These are phyloP conservation scores for Xylaria polymorpha DNA, from an alignment of 2,329 filamentous ascomycete genomes.

Conservation along the genomic window DNA sequence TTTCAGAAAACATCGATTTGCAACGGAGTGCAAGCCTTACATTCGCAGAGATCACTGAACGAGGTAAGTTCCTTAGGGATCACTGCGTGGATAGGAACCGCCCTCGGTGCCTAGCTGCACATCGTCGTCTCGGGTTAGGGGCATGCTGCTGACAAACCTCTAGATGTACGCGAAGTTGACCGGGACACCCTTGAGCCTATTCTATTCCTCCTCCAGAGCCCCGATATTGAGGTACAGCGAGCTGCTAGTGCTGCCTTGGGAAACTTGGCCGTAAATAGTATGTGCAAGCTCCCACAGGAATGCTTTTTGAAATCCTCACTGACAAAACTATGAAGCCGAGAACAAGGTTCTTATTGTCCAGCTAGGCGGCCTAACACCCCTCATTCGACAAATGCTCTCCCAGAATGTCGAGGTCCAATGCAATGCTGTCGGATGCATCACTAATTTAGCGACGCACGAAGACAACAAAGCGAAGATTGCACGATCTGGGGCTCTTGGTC, in stretches of 20 bases:
- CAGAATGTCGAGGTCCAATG: constrained; percentile 98
- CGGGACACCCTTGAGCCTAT: constrained; percentile 96
- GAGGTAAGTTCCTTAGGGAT: constrained; percentile 71
- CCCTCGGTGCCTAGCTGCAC: not conserved
- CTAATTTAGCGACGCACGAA: constrained; percentile 96
- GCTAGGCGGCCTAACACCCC: constrained; percentile 86
- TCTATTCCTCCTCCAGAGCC: constrained; percentile 91
- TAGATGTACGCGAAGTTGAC: constrained; percentile 97
- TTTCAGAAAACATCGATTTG: constrained; percentile 98
- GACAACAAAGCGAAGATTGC: constrained; percentile 99
- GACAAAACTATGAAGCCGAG: constrained; percentile 70
- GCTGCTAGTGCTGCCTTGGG: constrained; percentile 95
- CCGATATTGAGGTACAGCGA: constrained; percentile 96
- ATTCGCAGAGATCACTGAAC: constrained; percentile 97
- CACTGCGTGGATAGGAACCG: not conserved
- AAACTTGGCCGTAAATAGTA: constrained; percentile 97
- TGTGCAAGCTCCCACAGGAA: constrained; percentile 49
- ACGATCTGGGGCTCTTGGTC: constrained; percentile 89
- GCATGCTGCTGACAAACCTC: constrained; percentile 26
- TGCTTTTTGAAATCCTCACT: constrained; percentile 24
- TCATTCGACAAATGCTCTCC: constrained; percentile 98
- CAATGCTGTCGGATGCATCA: constrained; percentile 98
- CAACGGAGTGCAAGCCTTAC: constrained; percentile 97
- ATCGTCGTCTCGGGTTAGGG: not conserved
- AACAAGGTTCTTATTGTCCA: constrained; percentile 98